These are phyloP conservation scores for Wakefieldia striispora DNA, from an alignment of 768 basidiomycete genomes.

Conservation along the genomic window DNA sequence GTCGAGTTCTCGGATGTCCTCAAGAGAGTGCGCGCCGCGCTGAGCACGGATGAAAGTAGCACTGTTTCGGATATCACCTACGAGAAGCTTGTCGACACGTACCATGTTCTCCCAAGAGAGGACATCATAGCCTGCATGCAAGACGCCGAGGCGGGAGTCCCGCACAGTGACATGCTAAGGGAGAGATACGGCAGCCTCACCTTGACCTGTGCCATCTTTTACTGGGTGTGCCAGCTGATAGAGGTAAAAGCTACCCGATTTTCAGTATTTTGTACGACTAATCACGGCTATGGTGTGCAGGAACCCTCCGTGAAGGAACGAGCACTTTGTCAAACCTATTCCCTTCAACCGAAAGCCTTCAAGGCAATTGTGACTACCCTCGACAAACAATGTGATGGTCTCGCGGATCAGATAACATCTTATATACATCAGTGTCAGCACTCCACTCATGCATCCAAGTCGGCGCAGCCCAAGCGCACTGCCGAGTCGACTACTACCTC, in stretches of 20 bases:
- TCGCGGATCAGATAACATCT: constrained; percentile 25
- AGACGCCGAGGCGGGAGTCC: constrained; percentile 30
- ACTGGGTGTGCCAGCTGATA: constrained; percentile 43
- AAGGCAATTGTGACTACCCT: constrained; percentile 19
- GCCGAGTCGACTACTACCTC: constrained; percentile 3
- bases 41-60: constrained; percentile 2
- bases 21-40: constrained; percentile 20
- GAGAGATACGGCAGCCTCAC: constrained; percentile 16
- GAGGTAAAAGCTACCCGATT: constrained; percentile 29
- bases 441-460: background rate
- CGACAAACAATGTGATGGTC: constrained; percentile 24
- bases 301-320: constrained; percentile 23
- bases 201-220: constrained; percentile 42
- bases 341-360: constrained; percentile 12
- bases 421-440: constrained; percentile 6
- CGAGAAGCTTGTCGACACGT: constrained; percentile 29
- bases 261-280: background rate
- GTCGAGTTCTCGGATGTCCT: constrained; percentile 23
- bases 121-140: constrained; percentile 33
- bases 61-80: constrained; percentile 23
- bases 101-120: constrained; percentile 16
- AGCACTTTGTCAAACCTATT: constrained; percentile 15
- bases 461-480: background rate
- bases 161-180: constrained; percentile 12
- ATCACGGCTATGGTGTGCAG: constrained; percentile 5